Conservation (phyloP, 78 protist genomes). For the Speleostelium caveatum region DNA sequence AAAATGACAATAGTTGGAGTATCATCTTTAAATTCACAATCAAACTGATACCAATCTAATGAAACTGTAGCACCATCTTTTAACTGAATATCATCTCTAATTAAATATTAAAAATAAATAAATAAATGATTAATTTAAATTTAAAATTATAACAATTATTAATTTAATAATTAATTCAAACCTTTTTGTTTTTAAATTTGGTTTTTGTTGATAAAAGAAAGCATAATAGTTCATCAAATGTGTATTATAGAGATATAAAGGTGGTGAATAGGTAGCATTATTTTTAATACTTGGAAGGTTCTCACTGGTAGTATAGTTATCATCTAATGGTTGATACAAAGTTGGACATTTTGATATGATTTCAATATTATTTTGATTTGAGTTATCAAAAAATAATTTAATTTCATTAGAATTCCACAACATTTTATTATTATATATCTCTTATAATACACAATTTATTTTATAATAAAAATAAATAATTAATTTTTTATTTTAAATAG, state of each 20-base stretch:
- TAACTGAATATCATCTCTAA: neutral
- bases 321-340: constrained; percentile 13
- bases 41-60: constrained; percentile 45
- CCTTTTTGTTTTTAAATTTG: constrained; percentile 24
- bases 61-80: constrained; percentile 62
- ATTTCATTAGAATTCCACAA: too few species aligned
- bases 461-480: too few species aligned
- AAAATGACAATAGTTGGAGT: constrained; percentile 26
- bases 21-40: constrained; percentile 41
- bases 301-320: neutral
- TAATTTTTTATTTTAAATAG: too few species aligned
- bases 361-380: neutral
- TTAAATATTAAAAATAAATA: neutral
- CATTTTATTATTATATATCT: too few species aligned
- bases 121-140: too few species aligned
- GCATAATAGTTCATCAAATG: constrained; percentile 67
- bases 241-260: constrained; percentile 30
- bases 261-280: constrained; percentile 57
- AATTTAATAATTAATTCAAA: neutral
- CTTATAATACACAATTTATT: too few species aligned
- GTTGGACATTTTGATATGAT: constrained; percentile 28
- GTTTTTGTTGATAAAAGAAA: constrained; percentile 20
- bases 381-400: constrained; percentile 42
- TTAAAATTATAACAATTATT: neutral
- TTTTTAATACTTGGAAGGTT: constrained; percentile 36